Evolutionary conservation across 257 asterid genomes (phyloP).

Genomic region (Gardenia jasminoides): DNA sequence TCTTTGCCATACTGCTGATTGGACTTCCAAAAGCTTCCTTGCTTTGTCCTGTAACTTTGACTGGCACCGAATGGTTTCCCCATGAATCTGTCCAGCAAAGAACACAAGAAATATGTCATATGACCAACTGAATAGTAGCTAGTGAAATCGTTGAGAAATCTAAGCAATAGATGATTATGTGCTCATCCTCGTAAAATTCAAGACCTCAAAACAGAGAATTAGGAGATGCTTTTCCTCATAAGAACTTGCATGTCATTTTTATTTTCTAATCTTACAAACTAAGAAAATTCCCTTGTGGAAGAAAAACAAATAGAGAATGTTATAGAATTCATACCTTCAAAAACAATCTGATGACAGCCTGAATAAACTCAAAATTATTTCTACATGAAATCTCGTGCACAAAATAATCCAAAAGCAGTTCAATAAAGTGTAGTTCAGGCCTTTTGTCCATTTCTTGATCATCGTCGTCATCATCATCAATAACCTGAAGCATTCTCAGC

Average conservation of each 20-base stretch:
- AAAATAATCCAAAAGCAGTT: conserved; percentile 71
- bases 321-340: conserved; percentile 52
- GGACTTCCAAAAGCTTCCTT: conserved; percentile 56
- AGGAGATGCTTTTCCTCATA: background rate
- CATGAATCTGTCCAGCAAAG: conserved; percentile 62
- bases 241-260: background rate
- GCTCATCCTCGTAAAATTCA: background rate
- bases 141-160: no score
- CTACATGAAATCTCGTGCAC: conserved; percentile 61
- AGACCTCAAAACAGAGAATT: background rate
- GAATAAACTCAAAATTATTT: conserved; percentile 78
- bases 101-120: background rate
- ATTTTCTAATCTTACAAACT: background rate
- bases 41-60: conserved; percentile 63
- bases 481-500: conserved; percentile 80
- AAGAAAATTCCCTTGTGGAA: background rate
- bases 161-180: background rate
- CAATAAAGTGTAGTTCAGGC: conserved; percentile 58
- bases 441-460: conserved; percentile 51
- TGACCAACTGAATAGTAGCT: background rate
- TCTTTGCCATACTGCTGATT: conserved; percentile 71
- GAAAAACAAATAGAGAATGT: background rate
- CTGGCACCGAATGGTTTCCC: conserved; percentile 66
- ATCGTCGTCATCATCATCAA: conserved; percentile 49
- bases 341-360: conserved; percentile 73